phyloP scores from a whole-genome alignment of 306 rosid genomes.

The Datisca glomerata region DNA sequence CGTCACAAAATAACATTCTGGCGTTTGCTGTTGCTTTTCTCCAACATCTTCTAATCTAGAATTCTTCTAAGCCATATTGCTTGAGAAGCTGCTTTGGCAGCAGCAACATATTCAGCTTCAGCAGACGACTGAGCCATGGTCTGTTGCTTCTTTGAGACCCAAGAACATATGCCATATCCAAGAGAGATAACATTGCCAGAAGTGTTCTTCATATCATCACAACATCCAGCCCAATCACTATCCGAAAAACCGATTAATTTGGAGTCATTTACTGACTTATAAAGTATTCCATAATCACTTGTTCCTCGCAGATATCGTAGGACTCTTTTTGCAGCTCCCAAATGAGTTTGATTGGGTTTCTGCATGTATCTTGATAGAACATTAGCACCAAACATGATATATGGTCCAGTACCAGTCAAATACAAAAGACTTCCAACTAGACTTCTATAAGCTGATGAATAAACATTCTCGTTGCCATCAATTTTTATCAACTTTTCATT shows the following conservation, averaged over 20 bases:
- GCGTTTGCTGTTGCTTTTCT: neutral
- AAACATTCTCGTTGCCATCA: neutral
- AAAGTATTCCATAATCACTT: neutral
- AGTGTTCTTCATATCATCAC: too few species aligned
- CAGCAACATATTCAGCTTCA: neutral
- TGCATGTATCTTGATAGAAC: conserved; percentile 9
- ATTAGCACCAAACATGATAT: conserved; percentile 5
- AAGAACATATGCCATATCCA: neutral
- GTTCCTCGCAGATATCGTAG: conserved; percentile 4
- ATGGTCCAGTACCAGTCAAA: neutral
- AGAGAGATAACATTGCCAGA: neutral
- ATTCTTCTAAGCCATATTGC: conserved; percentile 2
- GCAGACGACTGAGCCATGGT: neutral
- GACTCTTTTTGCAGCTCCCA: neutral
- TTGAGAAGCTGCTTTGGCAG: neutral
- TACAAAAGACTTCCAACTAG: neutral
- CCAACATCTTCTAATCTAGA: neutral
- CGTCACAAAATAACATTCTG: neutral
- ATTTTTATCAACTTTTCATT: conserved; percentile 3
- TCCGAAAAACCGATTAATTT: too few species aligned
- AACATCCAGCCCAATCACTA: too few species aligned
- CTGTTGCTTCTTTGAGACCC: neutral
- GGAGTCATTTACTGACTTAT: neutral
- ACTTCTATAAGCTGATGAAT: neutral
- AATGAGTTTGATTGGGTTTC: conserved; percentile 1